These are phyloP conservation scores for Aspergillus ostianus DNA, from an alignment of 495 filamentous ascomycete species.

Conservation along the genomic window DNA sequence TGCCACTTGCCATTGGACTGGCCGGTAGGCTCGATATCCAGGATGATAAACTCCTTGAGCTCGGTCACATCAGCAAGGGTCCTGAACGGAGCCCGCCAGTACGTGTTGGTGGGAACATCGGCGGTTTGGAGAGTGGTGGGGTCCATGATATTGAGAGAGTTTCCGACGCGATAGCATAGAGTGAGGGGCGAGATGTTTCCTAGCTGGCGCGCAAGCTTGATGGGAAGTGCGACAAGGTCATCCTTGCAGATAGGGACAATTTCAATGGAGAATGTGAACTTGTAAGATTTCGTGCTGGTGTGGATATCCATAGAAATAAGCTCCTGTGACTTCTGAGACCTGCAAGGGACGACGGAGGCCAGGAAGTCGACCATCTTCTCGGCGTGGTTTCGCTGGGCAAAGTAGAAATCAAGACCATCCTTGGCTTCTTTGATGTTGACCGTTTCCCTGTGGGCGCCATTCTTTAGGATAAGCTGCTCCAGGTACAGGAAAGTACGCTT, in stretches of 20 bases:
- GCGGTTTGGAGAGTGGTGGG: constrained; percentile 86
- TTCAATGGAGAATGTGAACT: constrained; percentile 84
- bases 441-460: constrained; percentile 86
- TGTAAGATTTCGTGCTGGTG: constrained; percentile 84
- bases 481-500: constrained; percentile 97
- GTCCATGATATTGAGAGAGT: constrained; percentile 84
- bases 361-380: constrained; percentile 93
- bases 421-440: constrained; percentile 96
- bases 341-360: constrained; percentile 71
- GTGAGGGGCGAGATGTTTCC: constrained; percentile 83
- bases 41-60: constrained; percentile 86
- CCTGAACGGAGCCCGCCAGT: constrained; percentile 85
- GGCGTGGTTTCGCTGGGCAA: constrained; percentile 81
- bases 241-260: constrained; percentile 95
- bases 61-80: constrained; percentile 81
- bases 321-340: constrained; percentile 82
- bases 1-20: constrained; percentile 74
- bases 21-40: constrained; percentile 87
- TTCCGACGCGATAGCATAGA: constrained; percentile 87
- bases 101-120: constrained; percentile 74
- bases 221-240: constrained; percentile 87
- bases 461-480: constrained; percentile 94
- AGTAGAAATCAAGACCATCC: constrained; percentile 95
- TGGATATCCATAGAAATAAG: constrained; percentile 93
- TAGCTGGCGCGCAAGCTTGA: constrained; percentile 77